Percentiles rank a stretch among this genome's conserved stretches.
These are phyloP conservation scores for Oryza australiensis DNA, from an alignment of 176 grass and related monocot species.

Conservation along the genomic window DNA sequence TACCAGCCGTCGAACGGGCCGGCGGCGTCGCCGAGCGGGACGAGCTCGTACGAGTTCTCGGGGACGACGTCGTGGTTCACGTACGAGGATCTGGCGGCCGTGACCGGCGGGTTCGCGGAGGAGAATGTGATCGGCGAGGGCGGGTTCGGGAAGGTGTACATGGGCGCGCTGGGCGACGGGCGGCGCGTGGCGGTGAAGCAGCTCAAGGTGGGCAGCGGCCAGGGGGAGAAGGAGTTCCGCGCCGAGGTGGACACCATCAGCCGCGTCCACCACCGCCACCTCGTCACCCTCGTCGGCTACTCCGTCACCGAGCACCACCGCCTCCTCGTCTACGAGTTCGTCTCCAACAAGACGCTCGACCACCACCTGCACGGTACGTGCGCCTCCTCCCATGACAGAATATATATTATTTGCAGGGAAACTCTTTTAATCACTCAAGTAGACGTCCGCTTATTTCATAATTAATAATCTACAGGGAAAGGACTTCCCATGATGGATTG, in stretches of 20 bases:
- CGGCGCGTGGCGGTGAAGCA: conserved; percentile 86
- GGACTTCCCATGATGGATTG: conserved; percentile 67
- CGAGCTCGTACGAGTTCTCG: conserved; percentile 40
- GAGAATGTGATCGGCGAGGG: conserved; percentile 63
- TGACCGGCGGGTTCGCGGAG: conserved; percentile 54
- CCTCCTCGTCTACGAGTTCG: conserved; percentile 85
- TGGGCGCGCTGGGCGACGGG: conserved; percentile 52
- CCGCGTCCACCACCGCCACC: conserved; percentile 86
- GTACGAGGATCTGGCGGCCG: conserved; percentile 53
- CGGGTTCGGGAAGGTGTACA: conserved; percentile 69
- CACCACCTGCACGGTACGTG: conserved; percentile 82
- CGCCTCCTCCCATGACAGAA: not conserved
- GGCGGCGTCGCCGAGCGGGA: conserved; percentile 25
- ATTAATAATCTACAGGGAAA: conserved; percentile 21
- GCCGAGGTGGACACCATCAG: conserved; percentile 88
- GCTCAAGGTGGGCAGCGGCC: conserved; percentile 61
- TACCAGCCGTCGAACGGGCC: conserved; percentile 23
- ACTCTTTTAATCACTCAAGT: too few species aligned
- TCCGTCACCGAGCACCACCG: conserved; percentile 63
- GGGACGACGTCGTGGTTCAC: conserved; percentile 58
- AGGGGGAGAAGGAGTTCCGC: conserved; percentile 70
- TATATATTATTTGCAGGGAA: too few species aligned
- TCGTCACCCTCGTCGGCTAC: conserved; percentile 76
- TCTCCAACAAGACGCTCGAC: conserved; percentile 68
- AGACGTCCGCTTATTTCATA: too few species aligned